Base-by-base conservation (phyloP, 2,329 filamentous ascomycete species). In the Alternaria sp. region DNA sequence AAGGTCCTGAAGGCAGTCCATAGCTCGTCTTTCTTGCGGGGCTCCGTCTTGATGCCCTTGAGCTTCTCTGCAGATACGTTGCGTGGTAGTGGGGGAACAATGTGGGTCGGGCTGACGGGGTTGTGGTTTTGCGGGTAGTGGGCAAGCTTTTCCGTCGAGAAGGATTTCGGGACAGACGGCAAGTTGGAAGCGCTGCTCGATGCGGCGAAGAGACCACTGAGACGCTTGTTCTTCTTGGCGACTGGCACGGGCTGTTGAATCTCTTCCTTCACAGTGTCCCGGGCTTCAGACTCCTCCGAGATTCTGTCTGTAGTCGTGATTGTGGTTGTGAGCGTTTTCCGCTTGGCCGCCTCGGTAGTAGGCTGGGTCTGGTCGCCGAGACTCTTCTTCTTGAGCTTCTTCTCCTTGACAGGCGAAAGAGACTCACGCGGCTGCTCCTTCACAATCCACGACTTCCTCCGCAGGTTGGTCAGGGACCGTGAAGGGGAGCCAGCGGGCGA, bases 1-100 rank as follows among this genome's bases (percentile, higher is more conserved):
- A 93, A 81, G n/a, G 83, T 83, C 58, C 89, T 86, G 74, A 92
- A 93, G 15, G 87, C 84, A 30, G 84, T 86, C 89, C 89, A 92
- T 15, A 92, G 82, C 70, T 91, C 89, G 74, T 92, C 90, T 69
- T 88, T 90, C 77, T 87, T 89, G 62, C 85, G 85, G 21, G 76
- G 78, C 71, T 81, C 74, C 72, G 74, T 76, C 64, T 74, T 80
- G 67, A 71, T 65, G 56, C 72, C 72, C 68, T 77, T 80, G 62
- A 81, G 67, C 66, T 79, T 82, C 15, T 85, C 82, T 13, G 77
- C 70, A 3, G 81, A 80, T 3, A 79, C 57, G 44, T 80, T 73
- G 58, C 80, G 80, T 11, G 83, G 83, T 19, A 84, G 68, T 3
- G 83, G 83, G 17, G 80, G 81, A 58, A 81, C 75, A 23, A 61